Percentiles rank a stretch among this genome's conserved stretches.
Evolutionary conservation across 2,329 filamentous ascomycete genomes (phyloP).

Genomic region (Colletotrichum chrysophilum): DNA sequence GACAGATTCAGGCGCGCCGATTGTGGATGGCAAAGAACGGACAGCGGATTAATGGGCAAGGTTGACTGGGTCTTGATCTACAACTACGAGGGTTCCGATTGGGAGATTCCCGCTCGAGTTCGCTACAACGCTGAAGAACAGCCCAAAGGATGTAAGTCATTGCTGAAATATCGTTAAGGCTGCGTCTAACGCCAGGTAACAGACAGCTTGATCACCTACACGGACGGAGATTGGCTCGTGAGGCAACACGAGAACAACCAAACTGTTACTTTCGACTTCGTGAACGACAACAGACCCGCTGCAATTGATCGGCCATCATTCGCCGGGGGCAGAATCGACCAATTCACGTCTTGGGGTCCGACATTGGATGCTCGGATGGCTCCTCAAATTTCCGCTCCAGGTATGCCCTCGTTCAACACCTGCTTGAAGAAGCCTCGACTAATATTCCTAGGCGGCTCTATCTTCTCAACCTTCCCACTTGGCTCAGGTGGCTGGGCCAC

Average conservation of each 20-base stretch:
- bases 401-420: conserved; percentile 26
- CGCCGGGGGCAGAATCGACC: conserved; percentile 32
- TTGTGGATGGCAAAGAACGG: conserved; percentile 1
- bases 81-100: neutral
- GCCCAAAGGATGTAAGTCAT: neutral
- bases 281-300: neutral
- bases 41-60: neutral
- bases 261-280: neutral
- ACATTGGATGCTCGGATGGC: conserved; percentile 63
- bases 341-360: conserved; percentile 64
- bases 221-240: conserved; percentile 1
- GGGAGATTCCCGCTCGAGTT: neutral
- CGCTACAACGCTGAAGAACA: neutral
- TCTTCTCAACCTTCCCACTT: conserved; percentile 1
- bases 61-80: conserved; percentile 3
- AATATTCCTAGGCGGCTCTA: neutral
- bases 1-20: neutral
- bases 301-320: neutral
- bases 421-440: neutral
- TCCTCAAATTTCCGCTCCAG: conserved; percentile 59
- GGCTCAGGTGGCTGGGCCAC: conserved; percentile 16
- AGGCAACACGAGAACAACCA: neutral
- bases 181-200: neutral
- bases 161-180: neutral
- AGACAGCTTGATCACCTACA: neutral